phyloP scores from a whole-genome alignment of 108 stramenopile species.

The Pseudonitzschia delicatissima region DNA sequence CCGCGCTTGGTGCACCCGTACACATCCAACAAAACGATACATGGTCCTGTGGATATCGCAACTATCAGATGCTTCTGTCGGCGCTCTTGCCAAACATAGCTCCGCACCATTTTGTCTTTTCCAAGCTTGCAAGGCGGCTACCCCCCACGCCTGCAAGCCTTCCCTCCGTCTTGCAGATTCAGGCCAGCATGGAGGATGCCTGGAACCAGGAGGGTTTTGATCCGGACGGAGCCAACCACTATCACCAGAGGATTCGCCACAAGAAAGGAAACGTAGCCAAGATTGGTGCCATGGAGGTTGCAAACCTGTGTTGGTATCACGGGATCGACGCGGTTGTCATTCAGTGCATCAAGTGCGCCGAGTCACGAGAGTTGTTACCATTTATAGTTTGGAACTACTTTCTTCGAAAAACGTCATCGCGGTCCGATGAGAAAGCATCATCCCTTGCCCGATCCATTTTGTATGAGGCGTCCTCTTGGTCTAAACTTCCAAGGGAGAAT shows the following conservation, averaged over 20 bases:
- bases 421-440: background rate
- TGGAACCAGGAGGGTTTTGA: constrained; percentile 71
- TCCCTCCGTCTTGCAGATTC: constrained; percentile 54
- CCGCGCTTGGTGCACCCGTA: background rate
- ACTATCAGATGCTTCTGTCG: constrained; percentile 75
- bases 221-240: constrained; percentile 60
- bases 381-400: constrained; percentile 53
- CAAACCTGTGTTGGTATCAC: constrained; percentile 50
- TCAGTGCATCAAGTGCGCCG: constrained; percentile 62
- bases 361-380: constrained; percentile 46
- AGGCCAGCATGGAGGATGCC: constrained; percentile 50
- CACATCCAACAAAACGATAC: constrained; percentile 69
- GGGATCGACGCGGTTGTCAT: constrained; percentile 69
- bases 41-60: constrained; percentile 82
- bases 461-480: background rate
- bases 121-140: constrained; percentile 8
- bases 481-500: too few species aligned
- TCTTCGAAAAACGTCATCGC: background rate
- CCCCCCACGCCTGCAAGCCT: background rate
- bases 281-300: constrained; percentile 83
- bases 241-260: constrained; percentile 41
- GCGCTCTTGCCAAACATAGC: constrained; percentile 46
- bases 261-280: constrained; percentile 25
- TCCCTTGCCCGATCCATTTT: background rate
- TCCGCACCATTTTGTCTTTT: constrained; percentile 32